Evolutionary conservation across 306 rosid species (phyloP), one percentile per base, ranked within the genome.

Genomic region (Astragalus membranaceus): DNA sequence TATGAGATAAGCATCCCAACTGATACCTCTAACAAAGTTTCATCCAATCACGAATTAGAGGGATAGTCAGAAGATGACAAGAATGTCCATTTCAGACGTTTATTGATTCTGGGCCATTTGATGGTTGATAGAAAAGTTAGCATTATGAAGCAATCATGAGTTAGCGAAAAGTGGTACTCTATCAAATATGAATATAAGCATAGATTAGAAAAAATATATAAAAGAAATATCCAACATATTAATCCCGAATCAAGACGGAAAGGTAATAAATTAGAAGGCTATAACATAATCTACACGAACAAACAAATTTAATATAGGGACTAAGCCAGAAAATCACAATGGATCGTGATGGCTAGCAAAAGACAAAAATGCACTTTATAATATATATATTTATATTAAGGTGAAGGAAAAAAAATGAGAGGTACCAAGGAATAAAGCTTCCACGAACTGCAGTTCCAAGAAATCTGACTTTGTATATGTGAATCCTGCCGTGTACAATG

Each of bases 401-500:
- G 55, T 54, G 61, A 44, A 74, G 53, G 42, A 35, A 77, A 69
- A 63, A 71, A 62, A 77, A 8, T 42, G 43, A 55, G 50, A 73
- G 80, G 73, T 66, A 63, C 77, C 48, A 78, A 78, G 83, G 80
- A 59, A 51, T 72, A 42, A 79, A 64, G 81, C 79, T 75, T 76
- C 63, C 79, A 64, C 41, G 82, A 82, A 75, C 69, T 60, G 85
- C 75, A 73, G 80, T 72, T 71, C 74, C 83, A 73, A 10, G 81
- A 43, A 77, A 64, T 80, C 84, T 72, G 78, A 80, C 66, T 72
- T 72, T 69, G 75, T 82, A 75, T 82, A 53, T 69, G 78, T 62
- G 79, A 84, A 62, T 74, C 80, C 80, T 75, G 74, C 75, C 69
- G 69, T 76, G 82, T 79, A 87, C 83, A 83, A 70, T 64, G 83